Percentiles rank a stretch among this genome's conserved stretches.
Conservation (phyloP, 2,329 filamentous ascomycete species). For the Sclerotinia borealis region DNA sequence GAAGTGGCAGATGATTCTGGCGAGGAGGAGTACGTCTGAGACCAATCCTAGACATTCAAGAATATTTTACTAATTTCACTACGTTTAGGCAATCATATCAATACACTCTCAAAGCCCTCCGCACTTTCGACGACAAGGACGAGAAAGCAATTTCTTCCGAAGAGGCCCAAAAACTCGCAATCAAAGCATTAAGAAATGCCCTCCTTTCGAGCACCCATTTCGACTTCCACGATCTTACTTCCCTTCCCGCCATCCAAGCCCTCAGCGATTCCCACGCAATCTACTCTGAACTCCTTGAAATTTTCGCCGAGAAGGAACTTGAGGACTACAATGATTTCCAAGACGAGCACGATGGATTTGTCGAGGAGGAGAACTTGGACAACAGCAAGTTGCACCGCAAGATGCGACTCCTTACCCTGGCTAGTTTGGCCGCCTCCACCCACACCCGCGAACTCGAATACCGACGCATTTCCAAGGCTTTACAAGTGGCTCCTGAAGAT, state of each 20-base stretch:
- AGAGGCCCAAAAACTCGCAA: slow-evolving; percentile 56
- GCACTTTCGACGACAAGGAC: slow-evolving; percentile 52
- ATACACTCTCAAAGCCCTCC: slow-evolving; percentile 58
- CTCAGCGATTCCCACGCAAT: slow-evolving; percentile 77
- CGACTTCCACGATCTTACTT: slow-evolving; percentile 67
- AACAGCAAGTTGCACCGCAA: slow-evolving; percentile 77
- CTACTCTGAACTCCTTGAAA: slow-evolving; percentile 87
- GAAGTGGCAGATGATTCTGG: slow-evolving; percentile 74
- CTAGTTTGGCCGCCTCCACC: slow-evolving; percentile 77
- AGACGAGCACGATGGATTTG: slow-evolving; percentile 80
- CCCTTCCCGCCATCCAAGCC: slow-evolving; percentile 73
- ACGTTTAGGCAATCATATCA: slow-evolving; percentile 54
- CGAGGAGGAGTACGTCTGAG: slow-evolving; percentile 61
- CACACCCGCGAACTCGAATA: slow-evolving; percentile 87
- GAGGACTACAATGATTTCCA: slow-evolving; percentile 96
- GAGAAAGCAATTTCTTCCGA: slow-evolving; percentile 51
- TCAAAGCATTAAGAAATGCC: slow-evolving; percentile 61
- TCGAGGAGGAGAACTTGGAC: slow-evolving; percentile 70
- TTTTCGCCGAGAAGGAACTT: slow-evolving; percentile 89
- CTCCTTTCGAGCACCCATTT: slow-evolving; percentile 60
- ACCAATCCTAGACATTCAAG: background rate
- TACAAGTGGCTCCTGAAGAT: slow-evolving; percentile 75
- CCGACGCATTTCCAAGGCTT: slow-evolving; percentile 71
- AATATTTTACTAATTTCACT: slow-evolving; percentile 11
- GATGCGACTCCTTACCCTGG: slow-evolving; percentile 91